phyloP scores from a whole-genome alignment of 805 yeast species.

The Lachancea sp. region DNA sequence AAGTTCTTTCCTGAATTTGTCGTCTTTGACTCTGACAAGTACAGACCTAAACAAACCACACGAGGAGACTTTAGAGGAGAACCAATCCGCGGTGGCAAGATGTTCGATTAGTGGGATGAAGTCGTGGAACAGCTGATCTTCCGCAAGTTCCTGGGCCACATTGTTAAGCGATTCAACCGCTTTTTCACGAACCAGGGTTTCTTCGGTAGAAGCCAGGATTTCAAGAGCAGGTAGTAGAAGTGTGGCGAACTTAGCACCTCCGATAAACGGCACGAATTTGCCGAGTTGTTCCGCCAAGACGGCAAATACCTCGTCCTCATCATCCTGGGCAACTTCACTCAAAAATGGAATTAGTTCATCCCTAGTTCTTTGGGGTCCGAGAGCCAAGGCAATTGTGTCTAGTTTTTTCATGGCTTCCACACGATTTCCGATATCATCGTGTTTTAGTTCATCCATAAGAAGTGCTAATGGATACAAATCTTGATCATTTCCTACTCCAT shows the following conservation, averaged over 20 bases:
- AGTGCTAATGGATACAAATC: constrained; percentile 88
- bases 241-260: constrained; percentile 66
- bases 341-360: constrained; percentile 85
- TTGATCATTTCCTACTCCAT: constrained; percentile 22
- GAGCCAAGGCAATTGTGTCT: constrained; percentile 89
- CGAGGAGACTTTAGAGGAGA: constrained; percentile 83
- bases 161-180: constrained; percentile 81
- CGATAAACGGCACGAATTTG: constrained; percentile 79
- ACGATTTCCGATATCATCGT: constrained; percentile 90
- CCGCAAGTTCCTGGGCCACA: constrained; percentile 56
- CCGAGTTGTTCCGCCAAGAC: constrained; percentile 89
- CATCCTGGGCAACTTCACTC: constrained; percentile 82
- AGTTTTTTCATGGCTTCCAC: constrained; percentile 91
- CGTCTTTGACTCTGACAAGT: constrained; percentile 48
- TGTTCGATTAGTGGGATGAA: constrained; percentile 73
- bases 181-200: constrained; percentile 90
- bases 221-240: constrained; percentile 63
- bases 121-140: constrained; percentile 55
- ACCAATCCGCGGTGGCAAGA: constrained; percentile 88
- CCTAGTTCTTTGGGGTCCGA: constrained; percentile 90
- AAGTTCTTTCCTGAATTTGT: constrained; percentile 51
- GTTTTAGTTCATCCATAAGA: constrained; percentile 93
- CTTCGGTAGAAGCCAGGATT: constrained; percentile 85
- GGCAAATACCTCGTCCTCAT: constrained; percentile 96
- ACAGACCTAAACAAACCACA: constrained; percentile 80